phyloP scores from a whole-genome alignment of 225 moss, liverwort and hornwort species.

The Anthoceros angustus region DNA sequence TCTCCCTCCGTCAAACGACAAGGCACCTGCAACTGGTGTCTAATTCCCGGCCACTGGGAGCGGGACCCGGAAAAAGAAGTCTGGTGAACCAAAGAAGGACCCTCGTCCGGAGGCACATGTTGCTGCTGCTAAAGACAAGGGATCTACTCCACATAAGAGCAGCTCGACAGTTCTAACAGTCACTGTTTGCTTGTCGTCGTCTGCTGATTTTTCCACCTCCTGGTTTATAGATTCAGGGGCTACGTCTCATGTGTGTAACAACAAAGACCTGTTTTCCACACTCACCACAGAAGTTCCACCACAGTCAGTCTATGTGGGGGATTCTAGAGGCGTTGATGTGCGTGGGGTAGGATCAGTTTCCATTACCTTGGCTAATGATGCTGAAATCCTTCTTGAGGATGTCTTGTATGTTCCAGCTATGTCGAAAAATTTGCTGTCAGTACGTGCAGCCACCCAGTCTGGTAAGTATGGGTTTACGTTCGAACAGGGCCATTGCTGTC shows the following conservation, averaged over 20 bases:
- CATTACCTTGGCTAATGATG: background rate
- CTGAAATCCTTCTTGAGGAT: background rate
- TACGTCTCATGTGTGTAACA: background rate
- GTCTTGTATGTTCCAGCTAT: background rate
- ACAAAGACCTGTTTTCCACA: background rate
- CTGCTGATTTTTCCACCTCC: background rate
- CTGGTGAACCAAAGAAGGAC: background rate
- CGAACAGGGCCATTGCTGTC: background rate
- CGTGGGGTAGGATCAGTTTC: background rate
- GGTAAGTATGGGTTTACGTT: background rate
- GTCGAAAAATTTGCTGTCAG: background rate
- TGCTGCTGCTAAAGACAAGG: background rate
- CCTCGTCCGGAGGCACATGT: background rate
- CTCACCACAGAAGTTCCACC: background rate
- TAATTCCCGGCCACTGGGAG: background rate
- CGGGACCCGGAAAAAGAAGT: background rate
- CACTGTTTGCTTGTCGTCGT: background rate
- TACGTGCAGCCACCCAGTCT: background rate
- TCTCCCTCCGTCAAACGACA: background rate
- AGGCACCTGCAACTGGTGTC: no score
- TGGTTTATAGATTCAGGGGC: background rate
- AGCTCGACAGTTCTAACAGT: background rate
- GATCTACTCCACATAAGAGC: background rate
- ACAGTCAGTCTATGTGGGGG: background rate
- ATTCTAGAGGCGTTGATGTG: background rate